Percentiles rank a stretch among this genome's conserved stretches.
Conservation (phyloP, 1,139 yeast species). For the Taiozyma sp. region DNA sequence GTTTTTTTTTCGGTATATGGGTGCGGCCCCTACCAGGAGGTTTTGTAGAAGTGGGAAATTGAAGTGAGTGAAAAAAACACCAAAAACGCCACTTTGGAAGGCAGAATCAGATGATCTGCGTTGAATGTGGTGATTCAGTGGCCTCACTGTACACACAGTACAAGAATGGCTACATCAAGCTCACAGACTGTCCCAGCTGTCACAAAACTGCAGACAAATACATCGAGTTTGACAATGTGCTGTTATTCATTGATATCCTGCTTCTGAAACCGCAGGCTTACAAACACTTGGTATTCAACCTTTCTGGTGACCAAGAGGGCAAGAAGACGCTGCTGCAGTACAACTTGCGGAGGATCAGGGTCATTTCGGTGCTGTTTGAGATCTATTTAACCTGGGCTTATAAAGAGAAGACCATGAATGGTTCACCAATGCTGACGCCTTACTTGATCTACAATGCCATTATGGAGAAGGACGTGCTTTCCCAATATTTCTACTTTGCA, state of each 20-base stretch:
- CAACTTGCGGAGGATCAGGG: constrained; percentile 40
- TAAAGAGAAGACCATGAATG: constrained; percentile 54
- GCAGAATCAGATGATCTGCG: constrained; percentile 70
- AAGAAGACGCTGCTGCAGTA: background rate
- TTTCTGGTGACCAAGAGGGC: constrained; percentile 33
- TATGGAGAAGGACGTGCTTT: constrained; percentile 39
- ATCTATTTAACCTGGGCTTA: constrained; percentile 92
- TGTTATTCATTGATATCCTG: constrained; percentile 77
- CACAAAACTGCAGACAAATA: constrained; percentile 80
- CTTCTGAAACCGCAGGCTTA: constrained; percentile 87
- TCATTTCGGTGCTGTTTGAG: constrained; percentile 75
- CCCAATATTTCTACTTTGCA: constrained; percentile 68
- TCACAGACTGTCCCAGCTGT: constrained; percentile 76
- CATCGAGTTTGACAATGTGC: constrained; percentile 83
- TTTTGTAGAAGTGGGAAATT: background rate
- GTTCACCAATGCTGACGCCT: constrained; percentile 1
- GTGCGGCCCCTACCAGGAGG: background rate
- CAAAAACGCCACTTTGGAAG: background rate
- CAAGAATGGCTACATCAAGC: constrained; percentile 73
- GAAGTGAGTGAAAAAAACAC: background rate
- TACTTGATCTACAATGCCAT: constrained; percentile 32
- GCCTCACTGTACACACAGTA: constrained; percentile 64
- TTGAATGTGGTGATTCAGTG: constrained; percentile 74
- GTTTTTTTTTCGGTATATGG: background rate
- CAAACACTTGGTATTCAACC: constrained; percentile 80